Evolutionary conservation across 1,139 yeast genomes (phyloP).

Genomic region (Geotrichum candidum): DNA sequence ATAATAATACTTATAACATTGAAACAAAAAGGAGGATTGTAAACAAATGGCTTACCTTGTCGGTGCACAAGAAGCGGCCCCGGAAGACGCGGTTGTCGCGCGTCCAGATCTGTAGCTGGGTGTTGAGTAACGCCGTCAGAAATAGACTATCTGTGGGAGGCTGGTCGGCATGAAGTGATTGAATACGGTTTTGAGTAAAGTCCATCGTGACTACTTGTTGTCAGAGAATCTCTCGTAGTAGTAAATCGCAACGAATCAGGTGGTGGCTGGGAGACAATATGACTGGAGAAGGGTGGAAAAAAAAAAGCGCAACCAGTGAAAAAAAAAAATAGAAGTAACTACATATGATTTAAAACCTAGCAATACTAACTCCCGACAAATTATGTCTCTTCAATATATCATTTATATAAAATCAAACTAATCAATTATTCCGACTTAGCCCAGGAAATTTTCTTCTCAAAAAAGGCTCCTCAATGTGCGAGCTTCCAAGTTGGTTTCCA

Average conservation of each 20-base stretch:
- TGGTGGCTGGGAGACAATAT: background rate
- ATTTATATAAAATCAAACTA: no score
- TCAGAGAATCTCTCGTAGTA: background rate
- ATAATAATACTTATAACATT: no score
- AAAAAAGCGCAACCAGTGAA: background rate
- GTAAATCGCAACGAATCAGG: background rate
- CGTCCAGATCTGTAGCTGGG: constrained; percentile 4
- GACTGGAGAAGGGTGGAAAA: background rate
- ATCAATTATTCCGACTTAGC: constrained; percentile 11
- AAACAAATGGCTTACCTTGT: constrained; percentile 6
- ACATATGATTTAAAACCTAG: background rate
- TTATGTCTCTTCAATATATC: background rate
- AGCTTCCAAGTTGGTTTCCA: constrained; percentile 72
- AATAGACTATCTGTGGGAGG: constrained; percentile 2
- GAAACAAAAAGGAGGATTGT: background rate
- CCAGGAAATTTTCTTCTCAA: constrained; percentile 32
- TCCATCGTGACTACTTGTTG: constrained; percentile 4
- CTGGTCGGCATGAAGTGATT: constrained; percentile 1
- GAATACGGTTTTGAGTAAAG: constrained; percentile 11
- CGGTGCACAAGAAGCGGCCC: constrained; percentile 9
- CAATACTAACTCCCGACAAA: background rate
- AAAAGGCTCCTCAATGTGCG: constrained; percentile 53
- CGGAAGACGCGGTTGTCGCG: constrained; percentile 3
- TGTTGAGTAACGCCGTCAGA: constrained; percentile 1
- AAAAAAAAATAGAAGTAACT: background rate